Evolutionary conservation across 371 early-diverging fungal genomes (phyloP), one percentile per base, ranked within the genome.

Genomic region (Capillidium rhysosporum): DNA sequence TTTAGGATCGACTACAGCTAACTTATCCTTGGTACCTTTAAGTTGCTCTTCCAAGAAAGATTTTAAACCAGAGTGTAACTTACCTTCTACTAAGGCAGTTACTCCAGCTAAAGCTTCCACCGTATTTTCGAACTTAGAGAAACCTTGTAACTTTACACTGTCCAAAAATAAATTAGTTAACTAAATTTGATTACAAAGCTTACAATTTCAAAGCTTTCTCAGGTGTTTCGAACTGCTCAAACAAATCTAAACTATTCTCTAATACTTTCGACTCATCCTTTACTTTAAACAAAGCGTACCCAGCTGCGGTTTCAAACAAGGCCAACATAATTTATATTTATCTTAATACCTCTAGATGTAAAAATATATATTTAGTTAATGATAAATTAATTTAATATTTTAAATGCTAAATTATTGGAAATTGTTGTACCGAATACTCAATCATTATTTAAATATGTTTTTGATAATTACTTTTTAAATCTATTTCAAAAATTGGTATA

Each of bases 111-210:
- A 73, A 24, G 95, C 94, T 61, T 92, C 93, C 54, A 86, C 86
- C 40, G 93, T 95, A 77, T 91, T 92, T 64, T 89, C 92, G 63
- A 95, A 98, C 71, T 92, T 93, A 59, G 83, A 77, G 72, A 92
- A 92, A 53, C 89, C 89, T 66, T 88, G 75, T 57, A 96, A 76
- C 77, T 93, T 92, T 52, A 92, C 74, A 55, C 86, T 86, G 59
- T 31, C 55, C 9, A 28, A 12, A 21, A 56, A 44, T 25, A n/a
- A n/a, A 28, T 47, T 26, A 20, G 29, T 14, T 29, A 25, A 25
- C 9, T 26, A 47, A 26, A 29, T 29, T 20, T n/a, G 20, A 16
- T 29, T 44, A 29, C 14, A 52, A 52, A 44, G 65, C 68, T 63
- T 78, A 80, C 76, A 77, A 69, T 61, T 80, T 70, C 65, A 84